Percentiles rank a stretch among this genome's conserved stretches.
These are phyloP conservation scores for Candolleomyces aberdarensis DNA, from an alignment of 768 basidiomycete genomes.

Conservation along the genomic window DNA sequence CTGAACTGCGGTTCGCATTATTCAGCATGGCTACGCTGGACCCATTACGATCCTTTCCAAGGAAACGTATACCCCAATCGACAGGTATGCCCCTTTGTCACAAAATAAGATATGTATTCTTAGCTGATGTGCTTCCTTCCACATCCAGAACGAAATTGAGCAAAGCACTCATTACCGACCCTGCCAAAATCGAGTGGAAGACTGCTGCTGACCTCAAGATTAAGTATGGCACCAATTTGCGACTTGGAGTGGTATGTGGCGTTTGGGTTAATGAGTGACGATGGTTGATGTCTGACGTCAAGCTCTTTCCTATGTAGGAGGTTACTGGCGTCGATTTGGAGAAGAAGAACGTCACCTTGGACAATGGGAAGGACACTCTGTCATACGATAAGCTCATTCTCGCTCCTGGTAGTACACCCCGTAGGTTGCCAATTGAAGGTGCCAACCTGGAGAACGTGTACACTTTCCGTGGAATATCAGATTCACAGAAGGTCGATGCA, in stretches of 20 bases:
- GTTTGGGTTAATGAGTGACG: neutral
- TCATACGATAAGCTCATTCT: conserved; percentile 78
- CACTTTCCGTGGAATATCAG: conserved; percentile 67
- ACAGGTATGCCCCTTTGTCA: conserved; percentile 45
- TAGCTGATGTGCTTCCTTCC: neutral
- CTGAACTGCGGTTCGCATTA: neutral
- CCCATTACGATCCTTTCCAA: conserved; percentile 77
- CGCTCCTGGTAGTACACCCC: conserved; percentile 72
- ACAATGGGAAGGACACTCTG: conserved; percentile 54
- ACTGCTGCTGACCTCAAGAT: conserved; percentile 71
- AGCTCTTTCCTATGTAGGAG: conserved; percentile 35
- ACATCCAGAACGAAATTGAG: conserved; percentile 75
- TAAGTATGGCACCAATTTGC: conserved; percentile 66
- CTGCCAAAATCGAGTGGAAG: conserved; percentile 73
- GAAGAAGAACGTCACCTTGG: conserved; percentile 60
- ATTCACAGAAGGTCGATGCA: conserved; percentile 68
- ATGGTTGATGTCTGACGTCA: neutral
- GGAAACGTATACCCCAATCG: conserved; percentile 79
- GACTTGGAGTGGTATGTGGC: conserved; percentile 50
- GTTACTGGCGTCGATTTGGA: conserved; percentile 68
- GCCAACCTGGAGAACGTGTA: conserved; percentile 72
- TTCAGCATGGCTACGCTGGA: conserved; percentile 74
- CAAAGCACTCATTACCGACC: conserved; percentile 78
- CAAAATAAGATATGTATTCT: neutral
- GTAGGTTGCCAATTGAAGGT: conserved; percentile 74